A percentile compares a stretch with the other conserved stretches of the same genome.
phyloP scores from a whole-genome alignment of 75 land plant species.

The Pinus albicaulis region DNA sequence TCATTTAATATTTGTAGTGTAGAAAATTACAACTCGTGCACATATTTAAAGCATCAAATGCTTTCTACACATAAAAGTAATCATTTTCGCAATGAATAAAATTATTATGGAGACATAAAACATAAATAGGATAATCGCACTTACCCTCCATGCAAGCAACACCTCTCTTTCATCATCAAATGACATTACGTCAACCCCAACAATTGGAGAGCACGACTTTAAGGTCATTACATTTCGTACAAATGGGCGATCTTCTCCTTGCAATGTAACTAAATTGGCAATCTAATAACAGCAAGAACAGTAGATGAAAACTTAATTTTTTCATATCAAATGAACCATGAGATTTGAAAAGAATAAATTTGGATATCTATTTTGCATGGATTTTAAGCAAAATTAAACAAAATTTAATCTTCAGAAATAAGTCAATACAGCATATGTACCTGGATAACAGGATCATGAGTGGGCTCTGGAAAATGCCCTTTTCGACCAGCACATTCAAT shows the following conservation, averaged over 20 bases:
- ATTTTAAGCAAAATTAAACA: background rate
- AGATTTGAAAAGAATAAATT: background rate
- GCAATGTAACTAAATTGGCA: slow-evolving; percentile 91
- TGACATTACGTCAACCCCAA: slow-evolving; percentile 98
- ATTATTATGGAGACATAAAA: background rate
- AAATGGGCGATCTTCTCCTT: slow-evolving; percentile 90
- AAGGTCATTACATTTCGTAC: slow-evolving; percentile 97
- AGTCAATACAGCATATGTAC: slow-evolving; percentile 17
- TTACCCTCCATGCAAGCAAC: slow-evolving; percentile 97
- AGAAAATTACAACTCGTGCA: background rate
- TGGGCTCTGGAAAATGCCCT: slow-evolving; percentile 98
- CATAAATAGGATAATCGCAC: slow-evolving; percentile 10
- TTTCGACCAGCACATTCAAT: slow-evolving; percentile 99
- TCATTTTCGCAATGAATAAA: background rate
- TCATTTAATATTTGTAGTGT: background rate
- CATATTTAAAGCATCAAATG: background rate
- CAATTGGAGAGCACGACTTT: slow-evolving; percentile 96
- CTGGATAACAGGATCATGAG: slow-evolving; percentile 99
- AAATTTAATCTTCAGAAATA: background rate
- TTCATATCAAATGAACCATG: background rate
- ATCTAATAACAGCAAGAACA: slow-evolving; percentile 41
- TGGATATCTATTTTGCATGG: background rate
- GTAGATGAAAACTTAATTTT: background rate
- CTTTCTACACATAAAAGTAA: background rate
- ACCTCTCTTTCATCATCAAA: slow-evolving; percentile 92